phyloP scores from a whole-genome alignment of 2,329 filamentous ascomycete species.

The Ustulina deusta region DNA sequence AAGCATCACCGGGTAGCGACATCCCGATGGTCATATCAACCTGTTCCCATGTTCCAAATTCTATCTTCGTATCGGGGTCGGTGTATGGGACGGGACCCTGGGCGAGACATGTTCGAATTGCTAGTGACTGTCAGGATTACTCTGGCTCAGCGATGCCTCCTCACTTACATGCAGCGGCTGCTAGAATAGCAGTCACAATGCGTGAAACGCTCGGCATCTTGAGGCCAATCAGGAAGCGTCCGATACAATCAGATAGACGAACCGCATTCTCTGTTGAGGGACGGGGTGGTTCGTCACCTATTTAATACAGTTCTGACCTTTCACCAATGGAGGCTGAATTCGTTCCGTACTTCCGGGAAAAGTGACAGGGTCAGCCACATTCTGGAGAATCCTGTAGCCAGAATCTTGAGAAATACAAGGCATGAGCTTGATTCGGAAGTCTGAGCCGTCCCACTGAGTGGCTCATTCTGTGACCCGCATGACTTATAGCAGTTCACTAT shows the following conservation, averaged over 20 bases:
- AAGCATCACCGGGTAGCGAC: conserved; percentile 48
- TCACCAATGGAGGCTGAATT: conserved; percentile 38
- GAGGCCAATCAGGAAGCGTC: conserved; percentile 44
- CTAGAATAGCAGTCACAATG: conserved; percentile 48
- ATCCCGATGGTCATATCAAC: conserved; percentile 48
- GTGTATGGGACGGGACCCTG: conserved; percentile 48
- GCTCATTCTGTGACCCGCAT: conserved; percentile 44
- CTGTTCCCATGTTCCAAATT: conserved; percentile 49
- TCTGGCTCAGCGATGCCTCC: not conserved
- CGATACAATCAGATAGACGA: conserved; percentile 43
- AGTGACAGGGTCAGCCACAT: conserved; percentile 42
- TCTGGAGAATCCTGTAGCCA: conserved; percentile 18
- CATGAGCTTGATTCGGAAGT: conserved; percentile 44
- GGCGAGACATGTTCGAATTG: conserved; percentile 47
- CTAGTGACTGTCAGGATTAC: conserved; percentile 41
- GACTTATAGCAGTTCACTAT: conserved; percentile 44
- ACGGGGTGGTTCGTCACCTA: conserved; percentile 39
- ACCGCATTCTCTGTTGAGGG: conserved; percentile 25
- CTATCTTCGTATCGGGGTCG: conserved; percentile 48
- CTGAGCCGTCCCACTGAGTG: conserved; percentile 41
- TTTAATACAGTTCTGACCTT: conserved; percentile 44
- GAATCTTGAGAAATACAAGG: conserved; percentile 37
- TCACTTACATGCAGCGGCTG: conserved; percentile 48
- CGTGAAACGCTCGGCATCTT: conserved; percentile 50
- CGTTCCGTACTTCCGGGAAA: conserved; percentile 47